Percentiles rank a stretch among this genome's conserved stretches.
Evolutionary conservation across 768 basidiomycete species (phyloP).

Genomic region (Nevesoporus exiguus): DNA sequence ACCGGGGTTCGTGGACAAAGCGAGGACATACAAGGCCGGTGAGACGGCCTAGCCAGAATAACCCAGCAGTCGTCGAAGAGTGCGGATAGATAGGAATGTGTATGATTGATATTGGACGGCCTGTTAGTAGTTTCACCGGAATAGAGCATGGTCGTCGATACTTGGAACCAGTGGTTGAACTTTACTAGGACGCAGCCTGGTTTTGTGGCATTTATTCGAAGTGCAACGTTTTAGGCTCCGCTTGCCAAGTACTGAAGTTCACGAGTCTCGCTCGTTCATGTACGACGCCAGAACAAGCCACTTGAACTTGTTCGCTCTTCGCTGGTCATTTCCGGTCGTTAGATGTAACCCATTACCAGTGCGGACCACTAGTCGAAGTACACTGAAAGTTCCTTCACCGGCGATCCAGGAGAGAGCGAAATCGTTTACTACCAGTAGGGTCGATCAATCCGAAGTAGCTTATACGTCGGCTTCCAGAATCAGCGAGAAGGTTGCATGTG

Average conservation of each 20-base stretch:
- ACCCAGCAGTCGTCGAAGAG: not conserved
- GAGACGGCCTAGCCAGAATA: slow-evolving; percentile 3
- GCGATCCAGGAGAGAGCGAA: not conserved
- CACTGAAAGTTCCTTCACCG: not conserved
- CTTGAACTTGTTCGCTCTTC: not conserved
- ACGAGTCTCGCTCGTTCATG: slow-evolving; percentile 8
- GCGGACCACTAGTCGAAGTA: not conserved
- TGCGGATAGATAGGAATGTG: not conserved
- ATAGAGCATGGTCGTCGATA: not conserved
- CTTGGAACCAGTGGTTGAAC: not conserved
- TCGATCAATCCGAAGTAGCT: not conserved
- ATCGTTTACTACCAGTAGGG: not conserved
- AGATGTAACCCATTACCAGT: not conserved
- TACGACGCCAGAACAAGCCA: not conserved
- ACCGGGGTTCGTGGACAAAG: slow-evolving; percentile 18
- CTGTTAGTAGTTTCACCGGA: not conserved
- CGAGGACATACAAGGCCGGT: slow-evolving; percentile 9
- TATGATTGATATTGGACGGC: not conserved
- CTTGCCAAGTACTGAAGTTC: no score
- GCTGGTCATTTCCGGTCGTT: not conserved
- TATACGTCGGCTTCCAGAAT: not conserved
- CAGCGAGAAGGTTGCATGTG: not conserved
- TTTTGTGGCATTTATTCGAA: no score
- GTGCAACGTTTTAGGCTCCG: no score
- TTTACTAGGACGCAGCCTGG: no score